Percentiles rank a stretch among this genome's conserved stretches.
phyloP scores from a whole-genome alignment of 2,329 filamentous ascomycete species.

The Chlorencoelia australis region DNA sequence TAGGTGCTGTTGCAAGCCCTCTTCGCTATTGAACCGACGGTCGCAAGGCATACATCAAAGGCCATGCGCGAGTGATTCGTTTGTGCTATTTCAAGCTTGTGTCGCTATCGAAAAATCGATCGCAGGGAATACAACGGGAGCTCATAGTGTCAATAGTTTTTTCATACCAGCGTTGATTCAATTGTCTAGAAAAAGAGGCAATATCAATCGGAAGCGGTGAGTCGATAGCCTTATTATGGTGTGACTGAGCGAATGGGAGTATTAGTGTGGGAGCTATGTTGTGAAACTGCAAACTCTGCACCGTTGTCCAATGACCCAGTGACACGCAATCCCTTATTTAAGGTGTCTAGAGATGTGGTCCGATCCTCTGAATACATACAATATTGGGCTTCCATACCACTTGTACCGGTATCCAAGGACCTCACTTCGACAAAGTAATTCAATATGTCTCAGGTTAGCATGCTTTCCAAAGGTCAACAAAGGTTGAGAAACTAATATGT shows the following conservation, averaged over 20 bases:
- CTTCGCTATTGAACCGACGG: constrained; percentile 4
- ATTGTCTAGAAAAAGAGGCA: constrained; percentile 9
- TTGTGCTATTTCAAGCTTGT: constrained; percentile 13
- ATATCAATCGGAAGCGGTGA: constrained; percentile 11
- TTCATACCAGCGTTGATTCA: constrained; percentile 10
- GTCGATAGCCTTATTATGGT: constrained; percentile 4
- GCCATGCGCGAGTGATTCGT: constrained; percentile 11
- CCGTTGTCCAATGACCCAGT: not conserved
- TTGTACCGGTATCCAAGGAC: too few species aligned
- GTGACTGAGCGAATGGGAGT: not conserved
- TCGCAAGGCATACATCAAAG: constrained; percentile 5
- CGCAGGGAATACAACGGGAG: constrained; percentile 13
- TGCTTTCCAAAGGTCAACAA: not conserved
- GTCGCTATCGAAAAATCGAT: constrained; percentile 16
- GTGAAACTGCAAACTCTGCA: not conserved
- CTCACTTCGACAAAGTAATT: too few species aligned
- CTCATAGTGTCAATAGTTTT: constrained; percentile 13
- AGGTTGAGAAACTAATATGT: not conserved
- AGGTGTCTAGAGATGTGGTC: too few species aligned
- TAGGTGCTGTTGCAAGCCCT: constrained; percentile 8
- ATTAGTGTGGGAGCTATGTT: not conserved
- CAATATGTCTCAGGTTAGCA: too few species aligned
- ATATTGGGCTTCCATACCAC: too few species aligned
- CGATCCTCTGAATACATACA: not conserved
- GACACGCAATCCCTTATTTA: not conserved